Evolutionary conservation across 352 stramenopile species (phyloP).

Genomic region (Stramenopiles sp.): DNA sequence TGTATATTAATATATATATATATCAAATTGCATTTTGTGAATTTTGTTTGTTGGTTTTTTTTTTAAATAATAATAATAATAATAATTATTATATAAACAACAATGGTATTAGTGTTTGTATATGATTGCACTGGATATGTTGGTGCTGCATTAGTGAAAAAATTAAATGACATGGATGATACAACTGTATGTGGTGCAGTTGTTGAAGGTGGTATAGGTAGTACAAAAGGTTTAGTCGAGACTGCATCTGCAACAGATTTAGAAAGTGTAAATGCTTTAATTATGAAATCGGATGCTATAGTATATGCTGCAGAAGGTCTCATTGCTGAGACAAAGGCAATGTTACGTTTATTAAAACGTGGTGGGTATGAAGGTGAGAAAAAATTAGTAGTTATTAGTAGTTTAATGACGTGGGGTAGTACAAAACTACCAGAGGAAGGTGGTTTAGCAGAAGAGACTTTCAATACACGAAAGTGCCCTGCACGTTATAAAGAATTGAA

Average conservation of each 20-base stretch:
- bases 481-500: constrained; percentile 46
- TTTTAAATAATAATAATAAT: too few relatives aligned
- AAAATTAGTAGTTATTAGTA: not conserved
- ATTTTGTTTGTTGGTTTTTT: too few relatives aligned
- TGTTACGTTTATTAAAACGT: not conserved
- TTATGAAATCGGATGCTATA: not conserved
- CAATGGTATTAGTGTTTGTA: not conserved
- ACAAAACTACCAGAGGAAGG: not conserved
- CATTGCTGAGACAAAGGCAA: not conserved
- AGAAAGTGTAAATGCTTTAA: not conserved
- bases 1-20: too few relatives aligned
- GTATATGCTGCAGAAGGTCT: not conserved
- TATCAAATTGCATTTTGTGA: too few relatives aligned
- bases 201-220: not conserved
- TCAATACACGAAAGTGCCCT: constrained; percentile 46
- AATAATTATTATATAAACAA: not conserved
- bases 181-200: not conserved
- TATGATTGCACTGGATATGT: not conserved
- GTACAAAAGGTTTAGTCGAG: not conserved
- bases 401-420: not conserved
- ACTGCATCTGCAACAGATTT: not conserved
- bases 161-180: not conserved
- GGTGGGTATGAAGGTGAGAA: not conserved
- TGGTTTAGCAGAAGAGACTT: constrained; percentile 31
- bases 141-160: not conserved